Evolutionary conservation across 2,329 filamentous ascomycete genomes (phyloP), one percentile per base, ranked within the genome.

Genomic region (Colletotrichum sp.): DNA sequence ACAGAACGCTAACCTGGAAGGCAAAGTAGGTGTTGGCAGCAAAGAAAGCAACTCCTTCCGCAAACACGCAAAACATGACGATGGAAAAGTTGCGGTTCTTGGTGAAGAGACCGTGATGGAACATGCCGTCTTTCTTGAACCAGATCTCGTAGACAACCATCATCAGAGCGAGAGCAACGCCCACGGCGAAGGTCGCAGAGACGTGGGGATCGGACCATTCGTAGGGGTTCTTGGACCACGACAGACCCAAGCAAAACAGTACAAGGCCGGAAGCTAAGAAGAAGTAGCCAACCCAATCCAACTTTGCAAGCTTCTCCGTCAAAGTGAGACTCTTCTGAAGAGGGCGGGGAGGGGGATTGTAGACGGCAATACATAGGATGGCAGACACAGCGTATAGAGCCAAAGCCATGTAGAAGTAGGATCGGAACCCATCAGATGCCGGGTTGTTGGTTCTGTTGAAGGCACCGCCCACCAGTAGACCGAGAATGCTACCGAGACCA

Each of bases 21-120:
- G 84, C 81, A 52, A 86, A 86, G 78, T 86, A 87, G 70, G 81
- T 84, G 76, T 86, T 87, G n/a, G 81, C 82, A 1, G 84, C 82
- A 67, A 86, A 85, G 75, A 86, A 86, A 16, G 81, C 81, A 0
- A 85, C 66, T 16, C 85, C 85, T 67, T 86, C 85, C 14, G 79
- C 78, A 52, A 85, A 85, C 21, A 86, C 80, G 52, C 82, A 84
- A 10, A 82, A 58, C 3, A 84, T 71, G 1, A 82, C 79, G 69
- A 87, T 81, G 21, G 81, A 34, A 69, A 86, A 86, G 77, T 85
- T 86, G 43, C 84, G 80, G 69, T 82, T 80, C 21, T 68, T 56
- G 3, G 43, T 72, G 78, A 86, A 86, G 3, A 86, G 81, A 2
- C 80, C 82, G 73, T 87, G 84, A 73, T 86, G 84, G 73, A 86